Evolutionary conservation across 257 asterid species (phyloP), one percentile per base, ranked within the genome.

Genomic region (Rehmannia glutinosa): DNA sequence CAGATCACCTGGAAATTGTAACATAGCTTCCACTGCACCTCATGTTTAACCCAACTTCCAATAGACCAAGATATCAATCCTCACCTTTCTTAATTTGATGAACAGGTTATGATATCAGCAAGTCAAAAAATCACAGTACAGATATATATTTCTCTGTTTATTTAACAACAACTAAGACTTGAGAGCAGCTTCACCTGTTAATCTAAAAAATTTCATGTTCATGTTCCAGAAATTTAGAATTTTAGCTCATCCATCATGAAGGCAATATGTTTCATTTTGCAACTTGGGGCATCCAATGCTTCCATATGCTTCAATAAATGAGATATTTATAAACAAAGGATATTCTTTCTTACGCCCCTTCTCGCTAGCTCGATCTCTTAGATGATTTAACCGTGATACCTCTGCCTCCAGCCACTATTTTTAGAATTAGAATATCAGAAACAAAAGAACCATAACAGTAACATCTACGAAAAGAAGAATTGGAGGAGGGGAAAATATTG

Each of bases 361-460:
- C 84, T 86, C 89, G 28, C 81, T 81, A 41, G 92, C 87, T 77
- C 76, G 87, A 71, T 86, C 87, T 50, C 85, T 82, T 9, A 83
- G 81, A 77, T 81, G 81, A 79, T 79, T 83, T 55, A 86, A 78
- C 73, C 74, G 70, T 70, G 46, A 65, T 49, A 83, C 52, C 75
- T 86, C 92, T 41, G 78, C 75, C 69, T 79, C 83, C 81, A 86
- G 81, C 81, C 72, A 75, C 89, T 86, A 56, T 50, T 60, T 64
- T 43, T 23, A 61, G 62, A 73, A 56, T 52, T 21, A 62, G 36
- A 70, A 45, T 16, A 67, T 72, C 53, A 74, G 61, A 73, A 59
- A 24, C 50, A 51, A 64, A 62, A 61, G 62, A 71, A 42, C 57
- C 36, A 39, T 32, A 53, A 70, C 19, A 25, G 42, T 9, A 35